Evolutionary conservation across 371 early-diverging fungal species (phyloP).

Genomic region (Mortierella sp.): DNA sequence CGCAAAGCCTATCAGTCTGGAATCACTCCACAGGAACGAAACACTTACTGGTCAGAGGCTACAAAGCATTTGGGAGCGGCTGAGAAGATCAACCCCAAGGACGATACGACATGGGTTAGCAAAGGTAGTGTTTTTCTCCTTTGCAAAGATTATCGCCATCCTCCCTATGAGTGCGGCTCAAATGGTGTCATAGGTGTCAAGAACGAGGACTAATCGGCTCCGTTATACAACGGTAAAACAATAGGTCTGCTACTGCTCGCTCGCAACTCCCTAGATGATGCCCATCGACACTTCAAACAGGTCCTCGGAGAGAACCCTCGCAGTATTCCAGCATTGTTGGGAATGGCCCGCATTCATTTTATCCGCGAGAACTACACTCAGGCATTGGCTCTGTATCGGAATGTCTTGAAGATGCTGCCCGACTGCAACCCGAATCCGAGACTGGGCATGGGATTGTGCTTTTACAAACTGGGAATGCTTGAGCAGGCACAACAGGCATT

Average conservation of each 20-base stretch:
- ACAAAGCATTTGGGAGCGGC: slow-evolving; percentile 72
- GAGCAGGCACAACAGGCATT: slow-evolving; percentile 79
- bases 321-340: slow-evolving; percentile 84
- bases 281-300: slow-evolving; percentile 73
- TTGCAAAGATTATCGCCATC: too few species aligned
- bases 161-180: too few species aligned
- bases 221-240: not conserved
- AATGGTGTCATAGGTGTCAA: too few species aligned
- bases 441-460: slow-evolving; percentile 90
- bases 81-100: slow-evolving; percentile 76
- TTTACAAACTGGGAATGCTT: slow-evolving; percentile 76
- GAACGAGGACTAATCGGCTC: too few species aligned
- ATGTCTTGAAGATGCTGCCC: slow-evolving; percentile 69
- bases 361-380: slow-evolving; percentile 65
- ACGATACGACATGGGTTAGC: slow-evolving; percentile 76
- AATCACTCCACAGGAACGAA: slow-evolving; percentile 50
- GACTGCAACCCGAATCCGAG: slow-evolving; percentile 79
- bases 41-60: slow-evolving; percentile 58
- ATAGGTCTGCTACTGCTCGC: slow-evolving; percentile 69
- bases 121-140: slow-evolving; percentile 62
- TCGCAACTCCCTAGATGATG: slow-evolving; percentile 71
- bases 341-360: slow-evolving; percentile 78
- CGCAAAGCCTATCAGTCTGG: slow-evolving; percentile 65
- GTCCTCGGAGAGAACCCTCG: slow-evolving; percentile 70
- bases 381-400: slow-evolving; percentile 81